Evolutionary conservation across 441 rosid genomes (phyloP), one percentile per base, ranked within the genome.

Genomic region (Adansonia grandidieri): DNA sequence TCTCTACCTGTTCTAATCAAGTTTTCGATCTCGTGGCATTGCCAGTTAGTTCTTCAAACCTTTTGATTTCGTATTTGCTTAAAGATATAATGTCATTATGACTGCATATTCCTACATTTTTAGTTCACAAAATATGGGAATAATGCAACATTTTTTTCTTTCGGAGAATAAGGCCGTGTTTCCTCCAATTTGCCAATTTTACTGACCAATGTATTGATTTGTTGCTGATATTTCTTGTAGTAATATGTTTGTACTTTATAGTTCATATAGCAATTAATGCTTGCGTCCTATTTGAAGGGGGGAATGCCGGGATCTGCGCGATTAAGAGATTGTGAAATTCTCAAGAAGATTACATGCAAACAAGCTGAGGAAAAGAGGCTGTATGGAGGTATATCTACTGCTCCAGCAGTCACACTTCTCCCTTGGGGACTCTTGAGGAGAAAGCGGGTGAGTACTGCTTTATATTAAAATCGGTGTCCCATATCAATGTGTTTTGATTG

Each of bases 221-320:
- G 19, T 40, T 6, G 32, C 1, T 69, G 13, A 53, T 19, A 20
- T 3, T 61, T 17, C 24, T 32, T 45, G 3, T 19, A 1, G 51
- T 69, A 32, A 57, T 19, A 10, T 15, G n/a, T 58, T 22, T 73
- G 10, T 19, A 17, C 53, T 17, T 2, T 40, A 19, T 17, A 54
- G 17, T 75, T 65, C 10, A 7, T 65, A 20, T 19, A 13, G 71
- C 28, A 54, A 17, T 66, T 56, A 44, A 68, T 77, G 47, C 3
- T 77, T 62, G 4, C 40, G 53, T 22, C 71, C 66, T 54, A 7
- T 82, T 73, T 80, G 60, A 80, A 94, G 99, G 99, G 99, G 82
- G 99, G 99, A 71, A 96, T 96, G 99, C 99, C 98, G 60, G 99
- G 99, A 32, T 87, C 99, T 50, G 98, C 87, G 20, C 86, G 93